phyloP scores from a whole-genome alignment of 139 green algal genomes.

The Volvox reticuliferus region DNA sequence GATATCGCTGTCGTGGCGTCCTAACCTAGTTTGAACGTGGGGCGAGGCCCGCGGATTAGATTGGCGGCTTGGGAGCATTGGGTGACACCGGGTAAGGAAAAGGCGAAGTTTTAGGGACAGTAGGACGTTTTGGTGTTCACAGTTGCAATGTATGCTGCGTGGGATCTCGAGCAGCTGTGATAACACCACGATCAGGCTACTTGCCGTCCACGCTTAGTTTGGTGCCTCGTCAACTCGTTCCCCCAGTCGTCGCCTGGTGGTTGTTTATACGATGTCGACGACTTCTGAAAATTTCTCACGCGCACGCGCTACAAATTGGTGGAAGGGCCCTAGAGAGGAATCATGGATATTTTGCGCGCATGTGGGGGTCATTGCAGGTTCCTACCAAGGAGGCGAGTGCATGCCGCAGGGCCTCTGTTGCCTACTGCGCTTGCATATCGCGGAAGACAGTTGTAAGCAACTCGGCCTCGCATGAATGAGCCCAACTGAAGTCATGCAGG shows the following conservation, averaged over 20 bases:
- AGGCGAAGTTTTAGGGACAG: background rate
- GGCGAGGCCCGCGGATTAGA: background rate
- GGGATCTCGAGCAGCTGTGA: constrained; percentile 3
- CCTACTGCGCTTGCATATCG: too few relatives aligned
- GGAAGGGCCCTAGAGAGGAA: too few relatives aligned
- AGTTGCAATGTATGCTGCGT: background rate
- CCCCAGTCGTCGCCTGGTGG: background rate
- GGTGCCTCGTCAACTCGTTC: background rate
- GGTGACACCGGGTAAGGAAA: background rate
- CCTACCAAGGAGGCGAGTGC: too few relatives aligned
- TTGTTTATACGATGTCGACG: too few relatives aligned
- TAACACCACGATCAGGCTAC: background rate
- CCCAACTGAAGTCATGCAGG: too few relatives aligned
- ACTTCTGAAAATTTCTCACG: too few relatives aligned
- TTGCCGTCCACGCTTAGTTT: background rate
- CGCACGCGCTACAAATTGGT: too few relatives aligned
- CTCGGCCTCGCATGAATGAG: too few relatives aligned
- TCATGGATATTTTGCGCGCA: too few relatives aligned
- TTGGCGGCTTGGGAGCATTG: background rate
- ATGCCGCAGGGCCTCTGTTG: too few relatives aligned
- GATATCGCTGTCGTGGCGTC: background rate
- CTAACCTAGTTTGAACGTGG: background rate
- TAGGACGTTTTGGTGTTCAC: constrained; percentile 13
- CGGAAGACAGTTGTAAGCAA: too few relatives aligned
- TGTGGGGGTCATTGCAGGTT: too few relatives aligned